Evolutionary conservation across 2,329 filamentous ascomycete species (phyloP).

Genomic region (Amauroascus niger): DNA sequence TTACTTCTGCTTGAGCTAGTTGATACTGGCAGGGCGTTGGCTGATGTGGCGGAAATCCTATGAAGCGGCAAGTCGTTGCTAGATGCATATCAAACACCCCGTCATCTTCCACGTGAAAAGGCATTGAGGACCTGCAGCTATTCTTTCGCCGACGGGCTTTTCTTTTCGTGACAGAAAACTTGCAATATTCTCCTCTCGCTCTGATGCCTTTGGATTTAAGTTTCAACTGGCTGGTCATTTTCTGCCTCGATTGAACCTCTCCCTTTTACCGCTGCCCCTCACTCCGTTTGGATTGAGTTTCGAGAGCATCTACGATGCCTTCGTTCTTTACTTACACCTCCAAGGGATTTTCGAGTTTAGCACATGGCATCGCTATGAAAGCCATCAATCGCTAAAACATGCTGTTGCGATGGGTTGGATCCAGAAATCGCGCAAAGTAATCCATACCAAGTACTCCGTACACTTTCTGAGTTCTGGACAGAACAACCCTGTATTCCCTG

Average conservation of each 20-base stretch:
- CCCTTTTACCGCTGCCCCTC: not conserved
- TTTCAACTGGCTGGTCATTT: not conserved
- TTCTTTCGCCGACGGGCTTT: too few relatives aligned
- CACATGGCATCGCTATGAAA: not conserved
- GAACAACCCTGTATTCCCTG: too few relatives aligned
- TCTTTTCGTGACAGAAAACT: too few relatives aligned
- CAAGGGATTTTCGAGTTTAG: not conserved
- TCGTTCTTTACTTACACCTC: not conserved
- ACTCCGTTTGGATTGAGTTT: not conserved
- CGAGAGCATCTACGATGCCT: not conserved
- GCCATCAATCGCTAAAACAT: not conserved
- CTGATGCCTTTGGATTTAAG: not conserved
- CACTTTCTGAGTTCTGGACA: too few relatives aligned
- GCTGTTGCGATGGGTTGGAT: not conserved
- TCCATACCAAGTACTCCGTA: not conserved
- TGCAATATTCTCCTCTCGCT: too few relatives aligned
- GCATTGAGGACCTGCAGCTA: too few relatives aligned
- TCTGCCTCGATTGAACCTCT: not conserved
- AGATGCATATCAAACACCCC: too few relatives aligned
- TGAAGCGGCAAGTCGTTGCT: too few relatives aligned
- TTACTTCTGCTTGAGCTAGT: too few relatives aligned
- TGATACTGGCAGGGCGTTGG: too few relatives aligned
- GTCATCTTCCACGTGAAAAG: too few relatives aligned
- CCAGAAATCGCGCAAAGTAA: not conserved
- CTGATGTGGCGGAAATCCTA: too few relatives aligned